A percentile compares a stretch with the other conserved stretches of the same genome.
Evolutionary conservation across 1,139 yeast genomes (phyloP).

Genomic region (Suhomyces terraborum): DNA sequence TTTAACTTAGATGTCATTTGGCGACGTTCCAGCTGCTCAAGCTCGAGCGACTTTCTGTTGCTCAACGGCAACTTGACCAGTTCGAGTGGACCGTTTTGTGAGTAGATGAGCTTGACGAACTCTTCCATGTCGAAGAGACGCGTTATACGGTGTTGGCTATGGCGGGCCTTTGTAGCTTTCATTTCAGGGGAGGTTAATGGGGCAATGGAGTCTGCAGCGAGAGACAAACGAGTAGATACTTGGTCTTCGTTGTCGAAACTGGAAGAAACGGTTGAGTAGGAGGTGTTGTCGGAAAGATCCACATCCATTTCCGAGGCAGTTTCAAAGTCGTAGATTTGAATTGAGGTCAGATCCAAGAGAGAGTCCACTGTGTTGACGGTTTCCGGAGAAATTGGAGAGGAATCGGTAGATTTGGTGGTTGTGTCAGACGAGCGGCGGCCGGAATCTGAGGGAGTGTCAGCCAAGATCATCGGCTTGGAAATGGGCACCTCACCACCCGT

Average conservation of each 20-base stretch:
- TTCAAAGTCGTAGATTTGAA: conserved; percentile 24
- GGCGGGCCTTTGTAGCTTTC: neutral
- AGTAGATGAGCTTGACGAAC: conserved; percentile 23
- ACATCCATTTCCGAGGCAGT: conserved; percentile 13
- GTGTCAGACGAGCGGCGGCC: neutral
- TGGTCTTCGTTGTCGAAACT: conserved; percentile 2
- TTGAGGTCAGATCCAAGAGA: conserved; percentile 26
- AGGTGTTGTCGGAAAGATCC: conserved; percentile 11
- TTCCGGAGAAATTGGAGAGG: conserved; percentile 17
- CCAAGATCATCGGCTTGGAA: conserved; percentile 10
- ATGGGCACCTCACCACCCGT: conserved; percentile 11
- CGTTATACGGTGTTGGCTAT: conserved; percentile 25
- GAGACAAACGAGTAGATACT: neutral
- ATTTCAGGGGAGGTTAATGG: neutral
- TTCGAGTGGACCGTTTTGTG: conserved; percentile 13
- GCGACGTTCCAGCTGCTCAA: conserved; percentile 26
- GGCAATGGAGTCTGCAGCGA: neutral
- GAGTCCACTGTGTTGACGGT: conserved; percentile 22
- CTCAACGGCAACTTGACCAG: conserved; percentile 22
- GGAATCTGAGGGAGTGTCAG: conserved; percentile 3
- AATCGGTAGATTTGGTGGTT: conserved; percentile 2
- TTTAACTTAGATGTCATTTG: conserved; percentile 13
- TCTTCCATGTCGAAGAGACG: conserved; percentile 27
- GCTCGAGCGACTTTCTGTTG: conserved; percentile 30
- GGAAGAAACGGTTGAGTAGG: conserved; percentile 7